These are phyloP conservation scores for Stereum hirsutum DNA, from an alignment of 1,284 basidiomycete genomes.

Conservation along the genomic window DNA sequence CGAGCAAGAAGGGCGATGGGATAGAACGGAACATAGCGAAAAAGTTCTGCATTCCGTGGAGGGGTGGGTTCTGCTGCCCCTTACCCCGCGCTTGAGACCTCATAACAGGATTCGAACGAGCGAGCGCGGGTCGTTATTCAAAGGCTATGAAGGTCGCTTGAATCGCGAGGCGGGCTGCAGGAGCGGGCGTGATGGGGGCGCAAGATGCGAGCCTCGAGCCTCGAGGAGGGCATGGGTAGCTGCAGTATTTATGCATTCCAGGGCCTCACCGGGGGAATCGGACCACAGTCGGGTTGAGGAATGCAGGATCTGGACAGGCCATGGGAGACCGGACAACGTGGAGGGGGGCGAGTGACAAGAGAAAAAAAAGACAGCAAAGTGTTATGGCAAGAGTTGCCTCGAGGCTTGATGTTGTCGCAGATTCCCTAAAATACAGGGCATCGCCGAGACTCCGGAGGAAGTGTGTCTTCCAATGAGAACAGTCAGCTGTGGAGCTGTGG, in stretches of 20 bases:
- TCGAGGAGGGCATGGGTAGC: constrained; percentile 1
- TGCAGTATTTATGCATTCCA: not conserved
- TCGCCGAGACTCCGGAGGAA: no score
- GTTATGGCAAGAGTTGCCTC: no score
- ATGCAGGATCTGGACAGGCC: no score
- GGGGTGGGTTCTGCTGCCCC: constrained; percentile 17
- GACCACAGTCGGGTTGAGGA: no score
- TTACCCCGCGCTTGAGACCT: not conserved
- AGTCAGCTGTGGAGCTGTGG: no score
- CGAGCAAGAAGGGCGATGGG: constrained; percentile 53
- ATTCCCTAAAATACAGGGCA: no score
- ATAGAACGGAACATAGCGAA: constrained; percentile 23
- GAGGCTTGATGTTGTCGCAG: no score
- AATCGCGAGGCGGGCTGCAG: not conserved
- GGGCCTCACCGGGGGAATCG: not conserved
- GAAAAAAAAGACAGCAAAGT: no score
- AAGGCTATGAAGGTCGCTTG: no score
- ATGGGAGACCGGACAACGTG: no score
- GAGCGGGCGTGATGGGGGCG: not conserved
- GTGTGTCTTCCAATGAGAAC: no score
- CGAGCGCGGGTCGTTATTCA: constrained; percentile 11
- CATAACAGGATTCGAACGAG: constrained; percentile 8
- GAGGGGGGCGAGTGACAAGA: no score
- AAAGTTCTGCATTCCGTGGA: constrained; percentile 16
- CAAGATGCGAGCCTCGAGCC: constrained; percentile 2